Evolutionary conservation across 148 eudicot genomes (phyloP).

Genomic region (Persicaria maculosa): DNA sequence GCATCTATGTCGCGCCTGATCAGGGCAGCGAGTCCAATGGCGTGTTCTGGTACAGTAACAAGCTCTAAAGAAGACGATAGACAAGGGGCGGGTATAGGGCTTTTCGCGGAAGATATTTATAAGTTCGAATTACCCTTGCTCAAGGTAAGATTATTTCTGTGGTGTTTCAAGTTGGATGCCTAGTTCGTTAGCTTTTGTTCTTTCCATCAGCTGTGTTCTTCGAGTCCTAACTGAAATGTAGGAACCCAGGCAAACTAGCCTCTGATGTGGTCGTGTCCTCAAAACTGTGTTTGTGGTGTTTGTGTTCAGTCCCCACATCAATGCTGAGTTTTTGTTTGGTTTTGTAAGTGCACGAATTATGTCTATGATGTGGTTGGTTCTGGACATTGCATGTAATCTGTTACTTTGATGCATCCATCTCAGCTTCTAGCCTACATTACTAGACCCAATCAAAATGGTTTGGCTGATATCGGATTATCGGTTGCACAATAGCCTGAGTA

Average conservation of each 20-base stretch:
- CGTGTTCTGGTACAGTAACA: slow-evolving; percentile 77
- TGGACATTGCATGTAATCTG: no score
- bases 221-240: background rate
- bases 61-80: slow-evolving; percentile 27
- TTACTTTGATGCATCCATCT: no score
- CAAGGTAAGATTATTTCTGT: background rate
- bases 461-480: no score
- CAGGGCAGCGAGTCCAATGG: slow-evolving; percentile 47
- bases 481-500: no score
- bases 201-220: background rate
- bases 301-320: no score
- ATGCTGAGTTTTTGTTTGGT: no score
- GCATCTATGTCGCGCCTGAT: slow-evolving; percentile 65
- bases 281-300: slow-evolving; percentile 1
- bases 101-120: background rate
- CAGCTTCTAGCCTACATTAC: no score
- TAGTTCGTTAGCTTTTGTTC: background rate
- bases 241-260: background rate
- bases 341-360: no score
- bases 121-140: background rate
- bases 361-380: no score
- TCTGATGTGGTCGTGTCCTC: background rate
- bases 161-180: background rate
- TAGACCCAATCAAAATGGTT: no score
- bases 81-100: background rate